Conservation (phyloP, 2,329 filamentous ascomycete genomes). For the Aureobasidium sp. region DNA sequence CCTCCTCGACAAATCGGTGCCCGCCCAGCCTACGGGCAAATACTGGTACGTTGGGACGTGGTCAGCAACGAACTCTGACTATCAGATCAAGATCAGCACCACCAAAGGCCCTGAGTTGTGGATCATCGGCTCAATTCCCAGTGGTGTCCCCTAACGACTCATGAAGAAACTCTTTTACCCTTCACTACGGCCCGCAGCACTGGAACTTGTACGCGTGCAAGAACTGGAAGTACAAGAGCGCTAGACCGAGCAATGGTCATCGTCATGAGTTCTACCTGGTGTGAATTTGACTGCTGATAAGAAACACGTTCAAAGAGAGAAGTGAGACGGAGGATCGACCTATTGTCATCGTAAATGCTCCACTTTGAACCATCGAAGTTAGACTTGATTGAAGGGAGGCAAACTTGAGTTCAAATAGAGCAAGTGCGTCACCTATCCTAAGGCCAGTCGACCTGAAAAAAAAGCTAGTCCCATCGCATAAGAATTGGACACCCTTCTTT, state of each 20-base stretch:
- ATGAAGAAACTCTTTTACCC: constrained; percentile 2
- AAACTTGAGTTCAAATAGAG: too few relatives aligned
- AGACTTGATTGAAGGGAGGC: too few relatives aligned
- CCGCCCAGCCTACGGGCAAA: neutral
- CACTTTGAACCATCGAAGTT: too few relatives aligned
- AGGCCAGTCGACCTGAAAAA: too few relatives aligned
- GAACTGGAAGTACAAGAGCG: neutral
- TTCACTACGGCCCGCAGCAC: neutral
- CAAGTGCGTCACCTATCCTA: too few relatives aligned
- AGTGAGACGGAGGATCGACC: too few relatives aligned
- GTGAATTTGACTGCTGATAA: constrained; percentile 1
- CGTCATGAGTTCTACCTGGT: constrained; percentile 1
- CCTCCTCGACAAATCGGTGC: neutral
- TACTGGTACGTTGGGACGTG: neutral
- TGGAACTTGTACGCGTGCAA: constrained; percentile 4
- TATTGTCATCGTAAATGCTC: too few relatives aligned
- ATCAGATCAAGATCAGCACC: constrained; percentile 2
- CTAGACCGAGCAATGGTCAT: neutral
- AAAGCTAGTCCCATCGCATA: too few relatives aligned
- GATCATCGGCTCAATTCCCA: neutral
- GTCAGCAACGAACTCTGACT: neutral
- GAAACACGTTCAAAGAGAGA: too few relatives aligned
- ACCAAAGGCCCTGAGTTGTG: neutral
- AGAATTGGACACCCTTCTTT: too few relatives aligned
- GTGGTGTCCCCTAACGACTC: neutral